phyloP scores from a whole-genome alignment of 192 early-diverging fungal genomes.

The Entomortierella chlamydospora region DNA sequence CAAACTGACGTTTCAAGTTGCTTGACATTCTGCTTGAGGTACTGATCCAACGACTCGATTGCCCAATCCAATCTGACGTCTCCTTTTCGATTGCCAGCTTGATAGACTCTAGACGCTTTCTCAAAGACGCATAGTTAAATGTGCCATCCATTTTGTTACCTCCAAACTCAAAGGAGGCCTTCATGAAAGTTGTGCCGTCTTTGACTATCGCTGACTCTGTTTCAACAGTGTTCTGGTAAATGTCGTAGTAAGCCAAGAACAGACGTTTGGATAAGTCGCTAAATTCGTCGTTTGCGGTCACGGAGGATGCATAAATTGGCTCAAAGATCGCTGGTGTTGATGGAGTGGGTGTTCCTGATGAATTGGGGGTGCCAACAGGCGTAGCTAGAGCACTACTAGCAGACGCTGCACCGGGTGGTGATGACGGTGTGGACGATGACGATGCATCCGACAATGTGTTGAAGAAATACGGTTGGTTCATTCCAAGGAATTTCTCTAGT shows the following conservation, averaged over 20 bases:
- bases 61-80: constrained; percentile 61
- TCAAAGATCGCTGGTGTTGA: constrained; percentile 33
- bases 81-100: constrained; percentile 57
- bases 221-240: constrained; percentile 60
- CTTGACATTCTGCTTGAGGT: constrained; percentile 60
- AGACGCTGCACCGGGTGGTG: constrained; percentile 9
- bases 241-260: constrained; percentile 67
- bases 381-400: constrained; percentile 21
- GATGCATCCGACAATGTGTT: constrained; percentile 17
- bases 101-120: constrained; percentile 58
- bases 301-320: constrained; percentile 54
- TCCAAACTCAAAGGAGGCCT: constrained; percentile 61
- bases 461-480: constrained; percentile 28
- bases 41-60: constrained; percentile 58
- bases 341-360: constrained; percentile 25
- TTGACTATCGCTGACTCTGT: constrained; percentile 58
- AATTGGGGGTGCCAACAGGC: constrained; percentile 36
- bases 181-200: constrained; percentile 59
- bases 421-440: constrained; percentile 29
- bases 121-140: constrained; percentile 57
- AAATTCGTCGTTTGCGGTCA: constrained; percentile 59
- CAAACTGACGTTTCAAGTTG: constrained; percentile 67
- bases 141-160: constrained; percentile 68
- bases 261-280: constrained; percentile 67
- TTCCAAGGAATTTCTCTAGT: constrained; percentile 60